Evolutionary conservation across 306 rosid genomes (phyloP), one percentile per base, ranked within the genome.

Genomic region (Dalbergia cultrata): DNA sequence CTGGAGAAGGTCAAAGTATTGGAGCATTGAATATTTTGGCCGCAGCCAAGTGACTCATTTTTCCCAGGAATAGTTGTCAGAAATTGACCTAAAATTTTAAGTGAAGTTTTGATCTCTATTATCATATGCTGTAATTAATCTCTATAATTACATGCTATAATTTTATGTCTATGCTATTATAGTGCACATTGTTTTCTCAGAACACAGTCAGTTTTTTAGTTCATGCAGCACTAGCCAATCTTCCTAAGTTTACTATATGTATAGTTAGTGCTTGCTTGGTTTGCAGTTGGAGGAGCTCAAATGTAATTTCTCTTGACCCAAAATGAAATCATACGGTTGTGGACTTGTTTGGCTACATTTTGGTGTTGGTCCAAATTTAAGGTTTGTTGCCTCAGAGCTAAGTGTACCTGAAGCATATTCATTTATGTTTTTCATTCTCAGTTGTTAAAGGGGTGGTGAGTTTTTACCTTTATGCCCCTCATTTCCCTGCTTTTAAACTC

Each of bases 1-100:
- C 88, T 93, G n/a, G 95, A 90, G 12, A 81, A 80, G 80, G 90
- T 92, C 75, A 87, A 85, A 89, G 49, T 81, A 79, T 79, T 92
- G 84, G 97, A 90, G 81, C 90, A 88, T 67, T 91, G 71, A 90
- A 76, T 67, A 56, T 31, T 31, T 58, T 78, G 47, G 78, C 72
- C 52, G 58, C 50, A 9, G 33, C 17, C 59, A 8, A 35, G n/a
- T 53, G 56, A 49, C 43, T 35, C 43, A 11, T 31, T 49, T 54
- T 79, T 70, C 44, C 33, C 72, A 13, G 35, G 49, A 18, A 63
- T 72, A 49, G 77, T 21, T 69, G 22, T 79, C 71, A 35, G 58
- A 74, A 52, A 52, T 78, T 74, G 39, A n/a, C 18, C 35, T 52
- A 58, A 13, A 43, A 4, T 34, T 35, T 9, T 34, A 18, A 49